These are phyloP conservation scores for Pythium aristosporum DNA, from an alignment of 352 stramenopile species.

Conservation along the genomic window DNA sequence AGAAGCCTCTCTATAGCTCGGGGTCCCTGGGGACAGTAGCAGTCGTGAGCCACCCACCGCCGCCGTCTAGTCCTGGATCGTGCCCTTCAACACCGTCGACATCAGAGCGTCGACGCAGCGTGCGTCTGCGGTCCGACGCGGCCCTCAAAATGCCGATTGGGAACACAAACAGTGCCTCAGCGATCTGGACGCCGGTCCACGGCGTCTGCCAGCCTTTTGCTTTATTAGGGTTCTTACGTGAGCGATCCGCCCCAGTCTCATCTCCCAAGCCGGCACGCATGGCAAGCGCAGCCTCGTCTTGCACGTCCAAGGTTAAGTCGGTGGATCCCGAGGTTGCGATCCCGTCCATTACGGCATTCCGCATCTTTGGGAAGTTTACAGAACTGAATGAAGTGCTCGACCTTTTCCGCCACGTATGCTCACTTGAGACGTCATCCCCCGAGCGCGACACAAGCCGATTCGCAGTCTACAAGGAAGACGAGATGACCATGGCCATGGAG, in stretches of 20 bases:
- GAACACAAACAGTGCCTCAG: slow-evolving; percentile 12
- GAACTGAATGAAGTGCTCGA: slow-evolving; percentile 55
- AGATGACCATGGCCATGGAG: slow-evolving; percentile 76
- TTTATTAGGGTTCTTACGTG: slow-evolving; percentile 62
- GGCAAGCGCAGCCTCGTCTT: slow-evolving; percentile 5
- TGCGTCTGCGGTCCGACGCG: slow-evolving; percentile 35
- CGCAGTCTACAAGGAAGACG: slow-evolving; percentile 79
- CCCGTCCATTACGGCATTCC: slow-evolving; percentile 38
- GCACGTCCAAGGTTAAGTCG: not conserved
- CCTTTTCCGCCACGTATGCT: slow-evolving; percentile 71
- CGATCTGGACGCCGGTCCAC: slow-evolving; percentile 74
- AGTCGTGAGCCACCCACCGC: not conserved
- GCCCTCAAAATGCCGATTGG: slow-evolving; percentile 18
- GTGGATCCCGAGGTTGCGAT: not conserved
- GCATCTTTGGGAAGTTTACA: slow-evolving; percentile 73
- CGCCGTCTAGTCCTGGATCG: not conserved
- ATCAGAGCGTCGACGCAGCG: slow-evolving; percentile 31
- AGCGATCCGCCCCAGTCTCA: slow-evolving; percentile 14
- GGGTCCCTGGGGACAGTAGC: not conserved
- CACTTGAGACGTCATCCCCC: slow-evolving; percentile 38
- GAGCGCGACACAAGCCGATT: slow-evolving; percentile 55
- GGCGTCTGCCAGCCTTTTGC: slow-evolving; percentile 74
- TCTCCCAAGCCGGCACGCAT: slow-evolving; percentile 4
- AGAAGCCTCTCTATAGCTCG: slow-evolving; percentile 25
- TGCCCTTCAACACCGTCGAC: slow-evolving; percentile 2